Evolutionary conservation across 2,329 filamentous ascomycete genomes (phyloP), one percentile per base, ranked within the genome.

Genomic region (Septoria linicola): DNA sequence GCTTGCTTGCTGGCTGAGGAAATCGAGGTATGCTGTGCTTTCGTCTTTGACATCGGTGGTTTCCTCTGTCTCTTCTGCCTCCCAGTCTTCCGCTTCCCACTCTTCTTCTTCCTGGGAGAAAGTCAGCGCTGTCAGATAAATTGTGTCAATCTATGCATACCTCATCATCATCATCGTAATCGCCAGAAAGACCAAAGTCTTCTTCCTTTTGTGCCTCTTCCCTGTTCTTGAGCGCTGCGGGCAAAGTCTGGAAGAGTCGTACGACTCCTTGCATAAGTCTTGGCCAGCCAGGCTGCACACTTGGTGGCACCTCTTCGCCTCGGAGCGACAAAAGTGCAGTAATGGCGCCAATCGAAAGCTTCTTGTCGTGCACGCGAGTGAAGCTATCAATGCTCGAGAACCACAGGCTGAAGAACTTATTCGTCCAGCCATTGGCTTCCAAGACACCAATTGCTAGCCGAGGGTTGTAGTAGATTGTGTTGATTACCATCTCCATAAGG

Each of bases 381-480:
- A 99, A 97, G 65, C 83, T 85, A 57, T 95, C 87, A 75, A 99
- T 99, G 73, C 85, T 95, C 35, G 89, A 89, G 71, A 99, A 99
- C 93, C 93, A 99, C 53, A 95, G 76, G 72, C 89, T 96, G 77
- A 99, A 99, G 76, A 99, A 99, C 68, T 95, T 95, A 74, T 97
- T 97, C 5, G 93, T 97, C 92, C 91, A 96, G 54, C 83, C 86
- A 65, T 95, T 92, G 46, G 79, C 75, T 74, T 99, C 93, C n/a
- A 99, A 80, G 31, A 96, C 83, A 56, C 90, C 85, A 17, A 99
- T 80, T 19, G 90, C 81, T 53, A 96, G 78, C 37, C 86, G 73
- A 1, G 93, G 91, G 75, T 96, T 96, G 78, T 99, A 99, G 78
- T 97, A 95, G 64, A 97, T 90, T 49, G 88, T 84, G 72, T 97